These are phyloP conservation scores for Kockiozyma suomiensis DNA, from an alignment of 805 yeast genomes.

Conservation along the genomic window DNA sequence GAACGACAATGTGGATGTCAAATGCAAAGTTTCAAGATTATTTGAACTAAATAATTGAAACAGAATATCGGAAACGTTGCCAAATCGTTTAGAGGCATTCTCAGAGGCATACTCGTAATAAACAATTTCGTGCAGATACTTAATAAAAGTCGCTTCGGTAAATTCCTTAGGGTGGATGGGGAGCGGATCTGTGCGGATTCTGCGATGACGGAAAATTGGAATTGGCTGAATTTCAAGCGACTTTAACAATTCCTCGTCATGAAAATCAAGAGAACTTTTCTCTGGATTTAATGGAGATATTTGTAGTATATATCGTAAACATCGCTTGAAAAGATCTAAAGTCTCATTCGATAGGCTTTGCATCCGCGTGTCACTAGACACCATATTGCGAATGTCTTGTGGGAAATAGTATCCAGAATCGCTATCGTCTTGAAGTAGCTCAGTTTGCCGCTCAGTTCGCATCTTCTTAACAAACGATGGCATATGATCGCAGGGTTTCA, in stretches of 20 bases:
- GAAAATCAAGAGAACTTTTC: neutral
- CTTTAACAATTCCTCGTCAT: neutral
- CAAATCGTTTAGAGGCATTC: neutral
- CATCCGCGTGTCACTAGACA: neutral
- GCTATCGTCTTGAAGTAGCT: no score
- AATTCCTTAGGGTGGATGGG: constrained; percentile 5
- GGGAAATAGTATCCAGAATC: neutral
- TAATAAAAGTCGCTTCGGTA: neutral
- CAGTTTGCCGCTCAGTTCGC: no score
- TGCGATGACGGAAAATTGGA: neutral
- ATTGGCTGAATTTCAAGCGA: neutral
- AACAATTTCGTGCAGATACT: constrained; percentile 6
- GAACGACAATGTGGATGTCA: constrained; percentile 6
- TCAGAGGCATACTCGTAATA: constrained; percentile 5
- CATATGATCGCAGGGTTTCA: no score
- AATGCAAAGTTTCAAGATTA: neutral
- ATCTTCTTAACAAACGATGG: no score
- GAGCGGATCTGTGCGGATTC: neutral
- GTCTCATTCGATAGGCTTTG: neutral
- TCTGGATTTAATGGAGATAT: neutral
- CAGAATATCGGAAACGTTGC: constrained; percentile 3
- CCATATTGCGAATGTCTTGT: neutral
- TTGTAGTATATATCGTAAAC: neutral
- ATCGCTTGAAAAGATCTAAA: neutral
- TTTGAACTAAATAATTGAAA: neutral